These are phyloP conservation scores for Fusarium hostae DNA, from an alignment of 2,329 filamentous ascomycete genomes.

Conservation along the genomic window DNA sequence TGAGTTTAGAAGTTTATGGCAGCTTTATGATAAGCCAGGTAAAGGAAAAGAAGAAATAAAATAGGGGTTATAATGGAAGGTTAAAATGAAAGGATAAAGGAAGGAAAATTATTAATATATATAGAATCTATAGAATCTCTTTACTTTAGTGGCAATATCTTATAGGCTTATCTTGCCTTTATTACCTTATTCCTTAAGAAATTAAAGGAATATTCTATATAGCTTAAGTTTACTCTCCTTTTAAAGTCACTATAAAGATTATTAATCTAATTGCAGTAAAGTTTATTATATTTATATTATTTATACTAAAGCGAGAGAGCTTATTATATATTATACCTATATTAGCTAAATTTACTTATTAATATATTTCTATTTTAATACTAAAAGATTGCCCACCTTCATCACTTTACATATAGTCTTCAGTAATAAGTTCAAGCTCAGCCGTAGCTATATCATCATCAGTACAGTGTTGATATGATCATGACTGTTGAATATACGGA, in stretches of 20 bases:
- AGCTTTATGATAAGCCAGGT: background rate
- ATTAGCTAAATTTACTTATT: slow-evolving; percentile 36
- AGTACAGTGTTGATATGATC: background rate
- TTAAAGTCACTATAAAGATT: slow-evolving; percentile 41
- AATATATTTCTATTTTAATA: background rate
- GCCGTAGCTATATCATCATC: slow-evolving; percentile 46
- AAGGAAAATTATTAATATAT: background rate
- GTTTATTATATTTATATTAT: background rate
- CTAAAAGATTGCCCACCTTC: slow-evolving; percentile 36
- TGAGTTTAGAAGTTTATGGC: background rate
- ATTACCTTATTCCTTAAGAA: slow-evolving; percentile 53
- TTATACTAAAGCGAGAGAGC: slow-evolving; percentile 51
- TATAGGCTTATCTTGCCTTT: slow-evolving; percentile 50
- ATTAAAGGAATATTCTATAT: slow-evolving; percentile 52
- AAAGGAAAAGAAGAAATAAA: background rate
- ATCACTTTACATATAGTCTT: slow-evolving; percentile 51
- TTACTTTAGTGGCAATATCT: slow-evolving; percentile 45
- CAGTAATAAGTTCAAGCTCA: slow-evolving; percentile 58
- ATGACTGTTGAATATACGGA: slow-evolving; percentile 51
- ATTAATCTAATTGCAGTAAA: background rate
- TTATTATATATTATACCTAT: slow-evolving; percentile 58
- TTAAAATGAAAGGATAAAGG: background rate
- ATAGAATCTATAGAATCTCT: slow-evolving; percentile 51
- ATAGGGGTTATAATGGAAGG: too few species aligned
- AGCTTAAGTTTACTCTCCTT: slow-evolving; percentile 56